phyloP scores from a whole-genome alignment of 805 yeast genomes.

The Groenewaldozyma salmanticensis region DNA sequence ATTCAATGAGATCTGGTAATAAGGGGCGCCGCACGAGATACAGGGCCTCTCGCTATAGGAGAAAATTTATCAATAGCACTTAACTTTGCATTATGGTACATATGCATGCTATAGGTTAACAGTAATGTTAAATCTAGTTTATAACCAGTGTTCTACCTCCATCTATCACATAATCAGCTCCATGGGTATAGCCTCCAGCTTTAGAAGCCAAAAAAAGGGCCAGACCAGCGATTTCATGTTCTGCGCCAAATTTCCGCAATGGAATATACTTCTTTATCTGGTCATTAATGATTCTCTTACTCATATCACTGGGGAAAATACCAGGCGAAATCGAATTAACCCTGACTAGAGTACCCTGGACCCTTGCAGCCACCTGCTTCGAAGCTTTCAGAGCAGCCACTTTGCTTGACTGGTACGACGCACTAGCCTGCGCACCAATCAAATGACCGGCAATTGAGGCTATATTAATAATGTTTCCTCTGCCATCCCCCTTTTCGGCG shows the following conservation, averaged over 20 bases:
- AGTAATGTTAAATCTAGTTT: no score
- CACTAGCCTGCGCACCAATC: constrained; percentile 33
- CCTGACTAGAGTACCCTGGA: constrained; percentile 46
- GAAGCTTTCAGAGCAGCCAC: constrained; percentile 52
- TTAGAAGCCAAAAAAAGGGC: constrained; percentile 58
- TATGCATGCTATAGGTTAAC: neutral
- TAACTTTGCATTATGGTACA: no score
- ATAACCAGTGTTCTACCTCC: constrained; percentile 39
- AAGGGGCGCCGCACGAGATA: no score
- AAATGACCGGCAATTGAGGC: constrained; percentile 43
- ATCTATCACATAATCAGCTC: constrained; percentile 56
- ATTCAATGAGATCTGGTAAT: no score
- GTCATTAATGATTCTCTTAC: neutral
- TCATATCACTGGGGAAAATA: constrained; percentile 45
- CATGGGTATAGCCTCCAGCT: constrained; percentile 58
- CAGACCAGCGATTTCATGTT: constrained; percentile 44
- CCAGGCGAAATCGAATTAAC: constrained; percentile 60
- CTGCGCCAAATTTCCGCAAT: neutral
- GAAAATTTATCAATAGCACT: no score
- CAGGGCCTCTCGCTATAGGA: no score
- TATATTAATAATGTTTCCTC: constrained; percentile 44
- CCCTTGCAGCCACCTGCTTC: constrained; percentile 41
- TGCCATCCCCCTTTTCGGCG: constrained; percentile 29
- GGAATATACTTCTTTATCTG: neutral
- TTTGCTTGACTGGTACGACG: constrained; percentile 51